phyloP scores from a whole-genome alignment of 148 eudicot species.

The Pouteria glomerata region DNA sequence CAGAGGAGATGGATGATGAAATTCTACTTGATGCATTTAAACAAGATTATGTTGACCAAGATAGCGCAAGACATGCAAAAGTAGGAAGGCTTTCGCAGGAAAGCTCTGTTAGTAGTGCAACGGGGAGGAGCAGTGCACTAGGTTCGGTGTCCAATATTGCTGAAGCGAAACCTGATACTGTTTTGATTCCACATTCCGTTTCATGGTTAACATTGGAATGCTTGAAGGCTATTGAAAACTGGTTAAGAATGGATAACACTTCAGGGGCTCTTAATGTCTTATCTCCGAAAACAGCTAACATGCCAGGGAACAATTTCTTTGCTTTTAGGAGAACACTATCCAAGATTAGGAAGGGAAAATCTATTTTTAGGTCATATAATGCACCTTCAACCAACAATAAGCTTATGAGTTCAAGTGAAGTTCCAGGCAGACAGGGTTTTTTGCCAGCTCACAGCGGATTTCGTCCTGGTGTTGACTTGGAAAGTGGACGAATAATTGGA shows the following conservation, averaged over 20 bases:
- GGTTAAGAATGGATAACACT: conserved; percentile 55
- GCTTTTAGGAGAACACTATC: conserved; percentile 61
- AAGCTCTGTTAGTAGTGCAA: conserved; percentile 59
- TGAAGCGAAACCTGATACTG: conserved; percentile 23
- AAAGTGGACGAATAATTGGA: conserved; percentile 13
- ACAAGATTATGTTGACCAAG: conserved; percentile 48
- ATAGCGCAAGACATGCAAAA: conserved; percentile 70
- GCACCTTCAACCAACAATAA: conserved; percentile 23
- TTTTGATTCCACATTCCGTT: conserved; percentile 38
- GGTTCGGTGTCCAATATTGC: conserved; percentile 26
- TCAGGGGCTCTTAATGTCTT: conserved; percentile 23
- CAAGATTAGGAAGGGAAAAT: conserved; percentile 44
- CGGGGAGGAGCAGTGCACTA: conserved; percentile 29
- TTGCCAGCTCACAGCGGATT: conserved; percentile 15
- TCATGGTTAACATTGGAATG: conserved; percentile 58
- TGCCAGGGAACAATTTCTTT: conserved; percentile 34
- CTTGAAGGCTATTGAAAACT: conserved; percentile 67
- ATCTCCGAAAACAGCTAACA: conserved; percentile 32
- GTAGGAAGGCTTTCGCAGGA: conserved; percentile 80
- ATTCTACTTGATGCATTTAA: conserved; percentile 19
- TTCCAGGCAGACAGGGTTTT: conserved; percentile 22
- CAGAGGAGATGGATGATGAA: conserved; percentile 34
- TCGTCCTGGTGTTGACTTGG: conserved; percentile 18
- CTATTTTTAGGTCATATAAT: conserved; percentile 30
- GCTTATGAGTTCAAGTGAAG: conserved; percentile 17